These are phyloP conservation scores for Trichophyton equinum DNA, from an alignment of 2,329 filamentous ascomycete genomes.

Conservation along the genomic window DNA sequence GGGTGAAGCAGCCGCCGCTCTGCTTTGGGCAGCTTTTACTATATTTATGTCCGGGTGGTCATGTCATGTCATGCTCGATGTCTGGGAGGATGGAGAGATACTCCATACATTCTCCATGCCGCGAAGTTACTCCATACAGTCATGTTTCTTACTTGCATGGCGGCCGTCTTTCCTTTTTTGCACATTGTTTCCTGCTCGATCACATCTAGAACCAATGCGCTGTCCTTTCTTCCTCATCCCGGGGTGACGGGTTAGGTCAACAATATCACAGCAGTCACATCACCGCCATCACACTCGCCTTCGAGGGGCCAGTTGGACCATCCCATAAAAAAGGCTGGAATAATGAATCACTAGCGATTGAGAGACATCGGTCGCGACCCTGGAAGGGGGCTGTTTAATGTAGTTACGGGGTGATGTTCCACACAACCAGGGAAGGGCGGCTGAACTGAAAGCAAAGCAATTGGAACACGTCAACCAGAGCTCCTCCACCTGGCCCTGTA, in stretches of 20 bases:
- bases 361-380: background rate
- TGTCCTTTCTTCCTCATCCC: background rate
- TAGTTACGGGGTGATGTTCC: background rate
- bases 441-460: constrained; percentile 1
- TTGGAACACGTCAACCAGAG: background rate
- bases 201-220: background rate
- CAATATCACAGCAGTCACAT: background rate
- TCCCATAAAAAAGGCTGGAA: no score
- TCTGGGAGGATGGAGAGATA: background rate
- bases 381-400: background rate
- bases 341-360: no score
- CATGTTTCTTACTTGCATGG: background rate
- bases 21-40: background rate
- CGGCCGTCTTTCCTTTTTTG: no score
- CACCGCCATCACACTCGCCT: background rate
- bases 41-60: background rate
- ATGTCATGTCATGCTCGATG: background rate
- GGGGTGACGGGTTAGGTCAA: background rate
- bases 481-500: background rate
- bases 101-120: background rate
- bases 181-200: background rate
- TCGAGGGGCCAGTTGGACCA: no score
- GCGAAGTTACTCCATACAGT: background rate
- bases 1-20: background rate
- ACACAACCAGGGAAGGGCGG: constrained; percentile 1